Evolutionary conservation across 768 basidiomycete genomes (phyloP), one percentile per base, ranked within the genome.

Genomic region (Lactarius trivialis): DNA sequence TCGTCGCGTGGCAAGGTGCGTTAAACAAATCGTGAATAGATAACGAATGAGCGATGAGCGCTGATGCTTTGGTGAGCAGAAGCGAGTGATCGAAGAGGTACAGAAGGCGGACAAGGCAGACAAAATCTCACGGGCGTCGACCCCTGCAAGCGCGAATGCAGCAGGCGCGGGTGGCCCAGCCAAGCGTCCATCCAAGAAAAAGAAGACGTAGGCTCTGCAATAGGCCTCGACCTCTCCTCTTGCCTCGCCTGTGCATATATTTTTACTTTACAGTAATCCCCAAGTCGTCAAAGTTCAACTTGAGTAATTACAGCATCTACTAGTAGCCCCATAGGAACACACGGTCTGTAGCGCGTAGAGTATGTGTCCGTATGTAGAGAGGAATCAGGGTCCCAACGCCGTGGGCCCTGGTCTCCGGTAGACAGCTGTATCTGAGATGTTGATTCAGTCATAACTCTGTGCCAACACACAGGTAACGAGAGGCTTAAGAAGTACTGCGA

Each of bases 81-180:
- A 91, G 75, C 85, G 87, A 12, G 83, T 82, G 2, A 81, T 89
- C 34, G 88, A 89, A 6, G 86, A 88, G 54, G 80, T 87, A 32
- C 76, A 78, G 60, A 80, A 79, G 71, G 75, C 73, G 8, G 78
- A 79, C 51, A 73, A 77, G 50, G 60, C 64, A 4, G 78, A 79
- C 39, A 73, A 77, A 48, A 56, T 68, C 24, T 85, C 86, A 11
- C 77, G 85, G 57, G 81, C 86, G 6, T 74, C 85, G 0, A 88
- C 86, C 2, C 86, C 88, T 21, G 72, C 79, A 24, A 76, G 73
- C n/a, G 74, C 76, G 21, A n/a, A 73, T 76, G 9, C 77, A 21
- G 73, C 77, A 76, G 19, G 73, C 75, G 9, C 77, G 80, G 8
- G 72, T 80, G n/a, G 73, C 74, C 19, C 56, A 24, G 32, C 59